Evolutionary conservation across 2,329 filamentous ascomycete species (phyloP), one percentile per base, ranked within the genome.

Genomic region (Sphaerulina vaccinii): DNA sequence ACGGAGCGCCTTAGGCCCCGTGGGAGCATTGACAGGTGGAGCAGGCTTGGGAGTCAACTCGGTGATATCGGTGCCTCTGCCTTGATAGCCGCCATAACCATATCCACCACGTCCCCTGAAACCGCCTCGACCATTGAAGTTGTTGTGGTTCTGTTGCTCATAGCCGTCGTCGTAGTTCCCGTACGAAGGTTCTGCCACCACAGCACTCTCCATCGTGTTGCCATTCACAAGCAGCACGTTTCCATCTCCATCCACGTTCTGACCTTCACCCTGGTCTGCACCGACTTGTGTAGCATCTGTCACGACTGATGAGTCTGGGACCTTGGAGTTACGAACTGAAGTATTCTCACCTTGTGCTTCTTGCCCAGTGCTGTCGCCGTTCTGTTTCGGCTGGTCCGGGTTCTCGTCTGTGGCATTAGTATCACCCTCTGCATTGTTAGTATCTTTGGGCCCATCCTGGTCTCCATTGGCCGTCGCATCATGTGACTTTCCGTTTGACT

Each of bases 1-100:
- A 57, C 92, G 82, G 89, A 97, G 95, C 15, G 93, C 93, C 72
- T 93, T 91, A 41, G 93, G 93, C 8, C 91, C 93, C 49, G 87
- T 95, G 22, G 93, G 93, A 22, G 93, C 93, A 73, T 70, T 69
- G 45, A 68, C 51, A 4, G 68, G 68, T 18, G 68, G 67, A 45
- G 66, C 65, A 29, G 64, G 58, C 44, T 61, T 52, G 22, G 60
- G 60, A 15, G 60, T 64, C 37, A 65, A 57, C 35, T 65, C 63
- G 15, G 58, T 62, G 24, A 52, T 58, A 51, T 60, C 58, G 21
- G 42, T 59, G 33, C 55, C 51, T 51, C 56, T 41, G 49, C 37
- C 45, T 42, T 44, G 27, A 44, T 54, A 52, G 21, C 68, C 68
- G 10, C 59, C 60, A 58, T 58, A 57, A 65, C 67, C 65, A 48